These are phyloP conservation scores for Gnaphalium uliginosum DNA, from an alignment of 129 eudicot genomes.

Conservation along the genomic window DNA sequence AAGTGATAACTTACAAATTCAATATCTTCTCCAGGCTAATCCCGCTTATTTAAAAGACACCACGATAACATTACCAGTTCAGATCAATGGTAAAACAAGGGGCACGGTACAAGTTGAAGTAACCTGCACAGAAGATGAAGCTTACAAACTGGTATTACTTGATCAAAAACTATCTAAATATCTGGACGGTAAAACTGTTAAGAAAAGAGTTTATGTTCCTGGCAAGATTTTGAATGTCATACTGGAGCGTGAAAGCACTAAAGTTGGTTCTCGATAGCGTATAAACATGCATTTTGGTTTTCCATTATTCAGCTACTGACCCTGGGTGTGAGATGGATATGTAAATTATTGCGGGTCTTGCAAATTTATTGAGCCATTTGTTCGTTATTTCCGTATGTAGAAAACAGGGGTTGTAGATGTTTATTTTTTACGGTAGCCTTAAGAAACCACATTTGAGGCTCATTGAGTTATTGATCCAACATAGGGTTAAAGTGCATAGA, in stretches of 20 bases:
- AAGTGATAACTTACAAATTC: slow-evolving; percentile 1
- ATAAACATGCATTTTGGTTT: background rate
- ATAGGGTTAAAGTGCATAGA: no score
- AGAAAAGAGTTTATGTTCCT: slow-evolving; percentile 79
- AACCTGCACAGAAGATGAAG: slow-evolving; percentile 81
- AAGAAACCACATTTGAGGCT: background rate
- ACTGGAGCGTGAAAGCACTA: slow-evolving; percentile 50
- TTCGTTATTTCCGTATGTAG: background rate
- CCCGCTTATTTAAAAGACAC: slow-evolving; percentile 75
- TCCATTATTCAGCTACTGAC: background rate
- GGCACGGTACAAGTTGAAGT: slow-evolving; percentile 89
- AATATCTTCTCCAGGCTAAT: slow-evolving; percentile 51
- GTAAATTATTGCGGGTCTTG: no score
- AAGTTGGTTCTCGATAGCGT: slow-evolving; percentile 46
- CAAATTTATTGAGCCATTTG: no score
- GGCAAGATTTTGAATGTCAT: slow-evolving; percentile 85
- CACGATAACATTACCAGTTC: slow-evolving; percentile 77
- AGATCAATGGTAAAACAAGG: slow-evolving; percentile 94
- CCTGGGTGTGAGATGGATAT: background rate
- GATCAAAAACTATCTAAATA: slow-evolving; percentile 76
- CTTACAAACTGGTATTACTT: slow-evolving; percentile 59
- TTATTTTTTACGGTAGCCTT: background rate
- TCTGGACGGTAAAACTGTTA: slow-evolving; percentile 66
- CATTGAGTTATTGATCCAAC: background rate
- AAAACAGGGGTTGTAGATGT: background rate